Conservation (phyloP, 2,329 filamentous ascomycete species). For the Nigrospora oryzae region DNA sequence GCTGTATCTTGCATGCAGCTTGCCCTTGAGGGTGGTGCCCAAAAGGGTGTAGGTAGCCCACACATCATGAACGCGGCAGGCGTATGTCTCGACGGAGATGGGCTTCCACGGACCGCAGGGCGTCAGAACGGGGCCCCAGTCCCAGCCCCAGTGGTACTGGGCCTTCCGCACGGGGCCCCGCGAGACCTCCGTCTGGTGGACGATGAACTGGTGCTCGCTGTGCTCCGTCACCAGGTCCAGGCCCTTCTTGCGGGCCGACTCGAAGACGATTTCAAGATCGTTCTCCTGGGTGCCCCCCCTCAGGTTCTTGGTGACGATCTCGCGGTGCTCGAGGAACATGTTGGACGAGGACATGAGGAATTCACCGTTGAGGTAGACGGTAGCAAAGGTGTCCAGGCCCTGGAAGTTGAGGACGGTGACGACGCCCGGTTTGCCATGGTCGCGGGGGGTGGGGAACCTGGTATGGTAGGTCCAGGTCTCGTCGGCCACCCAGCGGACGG, state of each 20-base stretch:
- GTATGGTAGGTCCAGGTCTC: slow-evolving; percentile 51
- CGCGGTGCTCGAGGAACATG: slow-evolving; percentile 53
- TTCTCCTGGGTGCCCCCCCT: slow-evolving; percentile 24
- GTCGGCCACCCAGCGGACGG: slow-evolving; percentile 54
- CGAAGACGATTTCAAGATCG: slow-evolving; percentile 47
- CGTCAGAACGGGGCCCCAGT: slow-evolving; percentile 58
- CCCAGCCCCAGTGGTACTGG: slow-evolving; percentile 66
- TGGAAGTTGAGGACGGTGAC: slow-evolving; percentile 47
- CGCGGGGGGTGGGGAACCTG: slow-evolving; percentile 16
- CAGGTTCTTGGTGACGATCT: slow-evolving; percentile 38
- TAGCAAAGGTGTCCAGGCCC: slow-evolving; percentile 57
- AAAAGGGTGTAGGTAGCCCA: slow-evolving; percentile 20
- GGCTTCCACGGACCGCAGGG: slow-evolving; percentile 60
- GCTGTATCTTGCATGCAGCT: not conserved
- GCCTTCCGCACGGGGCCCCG: slow-evolving; percentile 51
- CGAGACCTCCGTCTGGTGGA: slow-evolving; percentile 35
- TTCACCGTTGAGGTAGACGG: slow-evolving; percentile 44
- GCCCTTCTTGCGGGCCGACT: slow-evolving; percentile 42
- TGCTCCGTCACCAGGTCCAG: slow-evolving; percentile 42
- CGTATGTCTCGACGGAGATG: slow-evolving; percentile 56
- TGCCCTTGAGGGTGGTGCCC: not conserved
- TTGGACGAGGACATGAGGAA: slow-evolving; percentile 49
- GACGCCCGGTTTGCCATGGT: slow-evolving; percentile 8
- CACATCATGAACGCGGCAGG: slow-evolving; percentile 49
- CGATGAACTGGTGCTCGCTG: slow-evolving; percentile 43